These are phyloP conservation scores for Sporothrix brunneoviolacea DNA, from an alignment of 2,329 filamentous ascomycete species.

Conservation along the genomic window DNA sequence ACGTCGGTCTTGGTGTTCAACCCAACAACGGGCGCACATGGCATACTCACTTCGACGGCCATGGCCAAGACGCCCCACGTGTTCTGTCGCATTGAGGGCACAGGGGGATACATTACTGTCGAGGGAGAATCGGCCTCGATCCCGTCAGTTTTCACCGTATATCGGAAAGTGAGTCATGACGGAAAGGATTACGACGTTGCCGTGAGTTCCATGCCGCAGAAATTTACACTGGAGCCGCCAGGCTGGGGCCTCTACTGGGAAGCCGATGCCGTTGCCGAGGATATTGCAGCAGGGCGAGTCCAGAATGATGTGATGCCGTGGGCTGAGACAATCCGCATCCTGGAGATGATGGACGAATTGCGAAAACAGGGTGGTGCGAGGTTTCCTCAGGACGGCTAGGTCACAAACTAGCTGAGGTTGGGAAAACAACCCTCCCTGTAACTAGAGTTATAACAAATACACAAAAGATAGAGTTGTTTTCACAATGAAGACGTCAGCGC, in stretches of 20 bases:
- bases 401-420: no score
- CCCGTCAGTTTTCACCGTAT: conserved; percentile 31
- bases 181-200: not conserved
- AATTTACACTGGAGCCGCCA: conserved; percentile 30
- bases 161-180: no score
- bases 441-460: no score
- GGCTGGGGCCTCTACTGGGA: conserved; percentile 39
- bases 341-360: conserved; percentile 42
- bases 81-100: conserved; percentile 37
- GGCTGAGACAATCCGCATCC: conserved; percentile 37
- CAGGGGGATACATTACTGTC: conserved; percentile 30
- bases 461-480: no score
- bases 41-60: conserved; percentile 34
- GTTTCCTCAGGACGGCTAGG: conserved; percentile 27
- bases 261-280: conserved; percentile 36
- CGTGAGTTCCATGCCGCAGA: conserved; percentile 23
- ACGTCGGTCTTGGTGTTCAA: conserved; percentile 36
- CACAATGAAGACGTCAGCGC: no score
- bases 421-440: no score
- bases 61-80: conserved; percentile 20
- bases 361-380: conserved; percentile 27
- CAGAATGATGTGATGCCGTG: conserved; percentile 38
- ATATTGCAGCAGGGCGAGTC: conserved; percentile 31
- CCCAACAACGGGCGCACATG: conserved; percentile 30
- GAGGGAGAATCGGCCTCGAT: conserved; percentile 28